Evolutionary conservation across 1,284 basidiomycete genomes (phyloP).

Genomic region (Grifola frondosa): DNA sequence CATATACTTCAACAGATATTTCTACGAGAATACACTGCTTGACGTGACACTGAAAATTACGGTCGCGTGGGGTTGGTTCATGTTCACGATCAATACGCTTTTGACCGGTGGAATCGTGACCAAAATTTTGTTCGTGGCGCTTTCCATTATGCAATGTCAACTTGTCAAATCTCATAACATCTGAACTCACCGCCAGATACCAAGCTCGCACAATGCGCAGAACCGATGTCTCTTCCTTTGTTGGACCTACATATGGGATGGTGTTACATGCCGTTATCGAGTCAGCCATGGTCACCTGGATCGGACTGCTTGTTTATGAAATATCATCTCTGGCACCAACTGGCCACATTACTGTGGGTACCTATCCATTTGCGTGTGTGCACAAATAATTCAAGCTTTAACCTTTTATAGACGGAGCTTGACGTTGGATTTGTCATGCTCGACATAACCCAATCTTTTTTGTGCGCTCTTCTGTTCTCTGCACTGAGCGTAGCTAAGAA

Average conservation of each 20-base stretch:
- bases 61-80: constrained; percentile 28
- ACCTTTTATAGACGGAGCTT: constrained; percentile 8
- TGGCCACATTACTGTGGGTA: constrained; percentile 20
- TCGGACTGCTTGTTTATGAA: constrained; percentile 27
- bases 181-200: no score
- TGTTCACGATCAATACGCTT: constrained; percentile 23
- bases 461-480: constrained; percentile 4
- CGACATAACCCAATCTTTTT: constrained; percentile 16
- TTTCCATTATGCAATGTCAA: not conserved
- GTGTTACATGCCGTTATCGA: constrained; percentile 22
- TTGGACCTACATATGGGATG: constrained; percentile 10
- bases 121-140: constrained; percentile 18
- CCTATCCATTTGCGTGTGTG: not conserved
- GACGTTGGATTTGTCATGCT: constrained; percentile 16
- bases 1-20: constrained; percentile 11
- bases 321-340: constrained; percentile 22
- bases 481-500: not conserved
- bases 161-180: not conserved
- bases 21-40: constrained; percentile 21
- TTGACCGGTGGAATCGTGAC: constrained; percentile 23
- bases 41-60: constrained; percentile 21
- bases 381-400: not conserved
- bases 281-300: constrained; percentile 26
- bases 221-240: not conserved
- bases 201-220: no score